Evolutionary conservation across 2,329 filamentous ascomycete genomes (phyloP), one percentile per base, ranked within the genome.

Genomic region (Pyricularia pennisetigena): DNA sequence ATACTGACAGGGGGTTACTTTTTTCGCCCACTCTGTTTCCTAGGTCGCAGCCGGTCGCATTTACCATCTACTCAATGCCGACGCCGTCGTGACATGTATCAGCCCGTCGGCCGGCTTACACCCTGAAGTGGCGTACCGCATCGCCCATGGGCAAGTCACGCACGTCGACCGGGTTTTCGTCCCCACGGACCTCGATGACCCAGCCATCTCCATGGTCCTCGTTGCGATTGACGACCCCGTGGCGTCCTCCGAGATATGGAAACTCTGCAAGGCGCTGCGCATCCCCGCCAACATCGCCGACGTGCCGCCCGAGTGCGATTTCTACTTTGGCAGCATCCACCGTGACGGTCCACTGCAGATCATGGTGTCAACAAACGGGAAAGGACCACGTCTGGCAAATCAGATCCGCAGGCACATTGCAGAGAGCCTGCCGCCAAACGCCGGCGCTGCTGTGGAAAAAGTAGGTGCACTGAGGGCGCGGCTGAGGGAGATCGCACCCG

Each of bases 331-430:
- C 71, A 95, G 91, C 76, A 90, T 97, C 57, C 92, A 99, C 79
- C 90, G 95, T 66, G 95, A 99, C 77, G 95, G 95, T 0, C 95
- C 95, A 6, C 80, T 99, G 70, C 95, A 99, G 82, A 90, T 99
- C 74, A 99, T 99, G 95, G 94, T 99, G 73, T 96, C 92, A 81
- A 99, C 95, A 49, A 99, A 98, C 77, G 95, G 95, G 67, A 97
- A 97, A 76, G 95, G 95, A 0, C 95, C 95, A 0, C 89, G 94
- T 76, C 81, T 99, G 71, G 95, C 95, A 10, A 94, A 92, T 72
- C 89, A 94, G 65, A 91, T 99, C 66, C 83, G 94, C 68, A 86
- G 90, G 75, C 88, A 91, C 75, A 97, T 99, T 71, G 94, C 93
- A 23, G 84, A 82, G 24, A 84, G 83, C 65, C 80, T 99, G 68